Evolutionary conservation across 768 basidiomycete species (phyloP), one percentile per base, ranked within the genome.

Genomic region (Tylopilus sp.): DNA sequence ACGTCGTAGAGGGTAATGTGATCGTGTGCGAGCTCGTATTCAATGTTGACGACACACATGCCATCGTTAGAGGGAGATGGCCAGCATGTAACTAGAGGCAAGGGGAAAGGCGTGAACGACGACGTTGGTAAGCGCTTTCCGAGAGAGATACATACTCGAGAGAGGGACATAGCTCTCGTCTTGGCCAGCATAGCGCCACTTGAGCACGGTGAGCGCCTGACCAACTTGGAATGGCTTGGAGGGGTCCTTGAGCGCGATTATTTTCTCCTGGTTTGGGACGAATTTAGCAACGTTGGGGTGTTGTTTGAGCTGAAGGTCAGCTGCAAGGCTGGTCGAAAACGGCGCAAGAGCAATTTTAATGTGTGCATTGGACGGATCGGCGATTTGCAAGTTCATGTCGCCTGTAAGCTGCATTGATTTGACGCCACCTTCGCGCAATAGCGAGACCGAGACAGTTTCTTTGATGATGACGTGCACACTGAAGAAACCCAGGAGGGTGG

Each of bases 271-370:
- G 52, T 82, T 81, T 11, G 85, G 82, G 0, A 73, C 75, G 54
- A 95, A 91, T 71, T 93, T 95, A 52, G 84, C 88, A 13, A 98
- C 89, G 53, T 97, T 87, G 7, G 95, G 95, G 62, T 98, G 97
- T 59, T 97, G 93, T 71, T 98, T 98, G 80, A 95, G 97, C 68
- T 95, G 93, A 39, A 98, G 71, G 35, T 79, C 84, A 44, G 79
- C 80, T 49, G 78, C 83, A 51, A 85, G 80, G 55, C 83, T 80
- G 11, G 75, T 73, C 13, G 79, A 69, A 17, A 81, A 71, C 0
- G 81, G 71, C 1, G 78, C 71, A 21, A 98, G 80, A 15, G 75
- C 72, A 49, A 98, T 75, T 44, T 80, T 81, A 64, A 97, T 70
- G 54, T 87, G 85, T 4, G 88, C 79, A 20, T 81, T 70, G n/a